Evolutionary conservation across 164 flowering plant species (phyloP).

Genomic region (Macadamia integrifolia): DNA sequence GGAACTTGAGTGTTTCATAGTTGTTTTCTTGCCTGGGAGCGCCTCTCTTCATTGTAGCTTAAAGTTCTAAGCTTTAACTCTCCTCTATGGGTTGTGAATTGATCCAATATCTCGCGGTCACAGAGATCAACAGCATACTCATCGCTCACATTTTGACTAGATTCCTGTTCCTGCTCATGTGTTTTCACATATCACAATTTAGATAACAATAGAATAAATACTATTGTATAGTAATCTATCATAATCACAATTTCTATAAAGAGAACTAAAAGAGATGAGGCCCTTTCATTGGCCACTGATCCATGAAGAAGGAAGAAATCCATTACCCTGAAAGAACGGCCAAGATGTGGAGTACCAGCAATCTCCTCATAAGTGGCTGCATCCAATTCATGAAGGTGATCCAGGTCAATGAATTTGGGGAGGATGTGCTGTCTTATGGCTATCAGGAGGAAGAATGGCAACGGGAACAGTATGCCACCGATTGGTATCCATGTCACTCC

Average conservation of each 20-base stretch:
- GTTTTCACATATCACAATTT: neutral
- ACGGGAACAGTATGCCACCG: conserved; percentile 58
- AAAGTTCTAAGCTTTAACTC: conserved; percentile 44
- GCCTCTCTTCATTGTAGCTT: conserved; percentile 23
- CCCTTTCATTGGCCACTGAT: too few species aligned
- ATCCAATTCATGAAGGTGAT: conserved; percentile 47
- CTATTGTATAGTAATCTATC: neutral
- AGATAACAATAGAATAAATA: neutral
- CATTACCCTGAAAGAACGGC: conserved; percentile 23
- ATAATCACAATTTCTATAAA: too few species aligned
- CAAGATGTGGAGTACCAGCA: conserved; percentile 27
- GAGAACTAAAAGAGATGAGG: too few species aligned
- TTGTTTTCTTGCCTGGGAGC: neutral
- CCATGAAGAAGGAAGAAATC: too few species aligned
- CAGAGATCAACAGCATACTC: conserved; percentile 19
- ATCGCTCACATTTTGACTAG: conserved; percentile 4
- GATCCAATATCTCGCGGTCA: conserved; percentile 51
- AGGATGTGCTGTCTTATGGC: conserved; percentile 39
- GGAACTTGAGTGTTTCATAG: too few species aligned
- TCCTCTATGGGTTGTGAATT: conserved; percentile 54
- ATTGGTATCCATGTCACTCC: conserved; percentile 64
- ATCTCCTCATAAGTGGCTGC: conserved; percentile 59
- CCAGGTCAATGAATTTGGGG: conserved; percentile 39
- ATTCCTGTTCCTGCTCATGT: conserved; percentile 20
- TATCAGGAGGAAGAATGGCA: conserved; percentile 56